A percentile compares a stretch with the other conserved stretches of the same genome.
Evolutionary conservation across 106 monocot genomes (phyloP).

Genomic region (Ottelia alismoides): DNA sequence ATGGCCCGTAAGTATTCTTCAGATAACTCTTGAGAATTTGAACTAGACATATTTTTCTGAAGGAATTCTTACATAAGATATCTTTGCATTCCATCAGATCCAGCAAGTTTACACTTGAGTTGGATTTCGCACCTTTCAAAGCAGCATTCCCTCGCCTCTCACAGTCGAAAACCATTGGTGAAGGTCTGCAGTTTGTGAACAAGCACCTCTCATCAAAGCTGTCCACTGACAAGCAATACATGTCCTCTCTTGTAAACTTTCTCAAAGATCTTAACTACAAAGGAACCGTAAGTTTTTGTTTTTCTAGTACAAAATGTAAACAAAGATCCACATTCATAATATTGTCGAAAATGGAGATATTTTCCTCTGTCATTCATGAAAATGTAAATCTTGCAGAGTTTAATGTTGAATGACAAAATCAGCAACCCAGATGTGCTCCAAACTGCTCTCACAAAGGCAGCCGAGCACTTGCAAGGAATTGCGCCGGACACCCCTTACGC

Average conservation of each 20-base stretch:
- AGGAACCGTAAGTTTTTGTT: constrained; percentile 37
- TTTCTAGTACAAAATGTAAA: too few relatives aligned
- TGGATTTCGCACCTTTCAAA: constrained; percentile 81
- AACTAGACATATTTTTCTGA: neutral
- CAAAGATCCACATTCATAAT: too few relatives aligned
- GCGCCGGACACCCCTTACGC: constrained; percentile 57
- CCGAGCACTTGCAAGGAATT: constrained; percentile 34
- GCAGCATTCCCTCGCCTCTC: constrained; percentile 54
- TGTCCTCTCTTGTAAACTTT: constrained; percentile 46
- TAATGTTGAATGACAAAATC: constrained; percentile 72
- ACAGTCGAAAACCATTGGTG: constrained; percentile 59
- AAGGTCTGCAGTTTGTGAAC: constrained; percentile 70
- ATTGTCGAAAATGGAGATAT: neutral
- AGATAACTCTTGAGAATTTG: neutral
- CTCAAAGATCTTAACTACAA: constrained; percentile 51
- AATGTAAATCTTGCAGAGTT: constrained; percentile 26
- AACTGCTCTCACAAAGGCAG: constrained; percentile 56
- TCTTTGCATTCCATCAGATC: constrained; percentile 6
- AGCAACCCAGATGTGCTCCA: constrained; percentile 47
- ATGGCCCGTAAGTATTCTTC: constrained; percentile 26
- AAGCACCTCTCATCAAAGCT: constrained; percentile 68
- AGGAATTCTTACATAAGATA: constrained; percentile 4
- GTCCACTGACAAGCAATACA: constrained; percentile 67
- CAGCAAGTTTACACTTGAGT: constrained; percentile 43
- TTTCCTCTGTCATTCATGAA: neutral